Conservation (phyloP, 1,139 yeast genomes). For the Saccharomyces hybrid region DNA sequence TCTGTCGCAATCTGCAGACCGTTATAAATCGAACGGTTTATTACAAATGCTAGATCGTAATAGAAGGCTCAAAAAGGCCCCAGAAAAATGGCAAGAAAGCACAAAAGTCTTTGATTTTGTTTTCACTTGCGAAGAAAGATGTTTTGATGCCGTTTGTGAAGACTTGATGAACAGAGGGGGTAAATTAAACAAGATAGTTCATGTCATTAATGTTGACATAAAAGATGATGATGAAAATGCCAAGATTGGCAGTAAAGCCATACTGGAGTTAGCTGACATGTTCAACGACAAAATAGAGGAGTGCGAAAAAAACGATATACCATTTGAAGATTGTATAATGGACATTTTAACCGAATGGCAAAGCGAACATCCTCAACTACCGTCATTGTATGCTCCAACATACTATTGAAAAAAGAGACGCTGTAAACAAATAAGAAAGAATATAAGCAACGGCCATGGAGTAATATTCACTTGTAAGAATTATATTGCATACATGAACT, state of each 20-base stretch:
- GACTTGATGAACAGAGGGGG: conserved; percentile 76
- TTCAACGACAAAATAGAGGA: conserved; percentile 34
- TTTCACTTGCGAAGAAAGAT: conserved; percentile 93
- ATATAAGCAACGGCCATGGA: not conserved
- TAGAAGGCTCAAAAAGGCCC: conserved; percentile 75
- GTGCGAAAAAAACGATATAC: conserved; percentile 33
- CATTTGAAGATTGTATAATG: conserved; percentile 72
- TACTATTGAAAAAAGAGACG: conserved; percentile 45
- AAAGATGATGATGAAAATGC: conserved; percentile 97
- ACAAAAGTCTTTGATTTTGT: conserved; percentile 71
- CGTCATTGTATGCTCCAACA: conserved; percentile 73
- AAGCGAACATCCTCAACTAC: conserved; percentile 64
- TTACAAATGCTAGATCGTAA: conserved; percentile 89
- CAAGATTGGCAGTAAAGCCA: conserved; percentile 84
- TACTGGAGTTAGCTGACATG: conserved; percentile 62
- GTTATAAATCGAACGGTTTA: conserved; percentile 82
- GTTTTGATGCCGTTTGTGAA: conserved; percentile 93
- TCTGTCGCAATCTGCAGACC: conserved; percentile 59
- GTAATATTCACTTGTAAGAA: too few species aligned
- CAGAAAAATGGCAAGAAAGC: conserved; percentile 83
- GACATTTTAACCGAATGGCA: conserved; percentile 79
- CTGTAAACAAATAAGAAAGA: not conserved
- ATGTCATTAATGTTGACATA: conserved; percentile 87
- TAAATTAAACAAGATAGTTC: conserved; percentile 62
- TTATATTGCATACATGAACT: too few species aligned